Base-by-base conservation (phyloP, 139 green algal species). In the Chlamydomonas sphaeroides region DNA sequence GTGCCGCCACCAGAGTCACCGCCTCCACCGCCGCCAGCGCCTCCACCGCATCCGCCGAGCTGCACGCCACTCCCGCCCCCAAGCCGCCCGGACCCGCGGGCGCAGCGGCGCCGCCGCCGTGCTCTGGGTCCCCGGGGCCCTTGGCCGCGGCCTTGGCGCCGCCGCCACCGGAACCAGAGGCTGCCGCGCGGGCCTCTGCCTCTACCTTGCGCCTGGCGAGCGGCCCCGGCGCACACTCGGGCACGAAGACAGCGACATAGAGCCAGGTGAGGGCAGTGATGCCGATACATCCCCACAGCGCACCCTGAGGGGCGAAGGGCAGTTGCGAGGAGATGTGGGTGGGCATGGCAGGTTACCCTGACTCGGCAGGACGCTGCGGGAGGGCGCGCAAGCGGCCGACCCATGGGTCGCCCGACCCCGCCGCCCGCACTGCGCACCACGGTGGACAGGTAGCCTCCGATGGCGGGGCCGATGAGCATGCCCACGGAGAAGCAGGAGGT, bases 401-500 rank as follows among this genome's bases (percentile, higher is more conserved):
- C n/a, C n/a, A n/a, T n/a, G n/a, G n/a, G n/a, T n/a, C n/a, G n/a
- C n/a, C n/a, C n/a, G n/a, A n/a, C n/a, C n/a, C n/a, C n/a, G n/a
- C n/a, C n/a, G n/a, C n/a, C n/a, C n/a, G n/a, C n/a, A n/a, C n/a
- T n/a, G n/a, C n/a, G n/a, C n/a, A n/a, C 35, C 4, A 8, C 51
- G 26, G 71, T n/a, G 14, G 45, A 42, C 14, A 89, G 39, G 73
- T 79, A 84, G 67, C 78, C 86, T 20, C 86, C 86, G 15, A 85
- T 14, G 2, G 80, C 1, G 11, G 86, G 86, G 2, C 86, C 84
- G 25, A 80, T 15, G 33, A 88, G 62, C 42, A 88, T 78, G 49
- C 84, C 84, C 18, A 85, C 23, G 15, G 68, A 83, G 63, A 88
- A 85, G 39, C 76, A 88, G 5, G 84, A 83, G 6, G 84, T 84